These are phyloP conservation scores for Celoporthe dispersa DNA, from an alignment of 2,329 filamentous ascomycete genomes.

Conservation along the genomic window DNA sequence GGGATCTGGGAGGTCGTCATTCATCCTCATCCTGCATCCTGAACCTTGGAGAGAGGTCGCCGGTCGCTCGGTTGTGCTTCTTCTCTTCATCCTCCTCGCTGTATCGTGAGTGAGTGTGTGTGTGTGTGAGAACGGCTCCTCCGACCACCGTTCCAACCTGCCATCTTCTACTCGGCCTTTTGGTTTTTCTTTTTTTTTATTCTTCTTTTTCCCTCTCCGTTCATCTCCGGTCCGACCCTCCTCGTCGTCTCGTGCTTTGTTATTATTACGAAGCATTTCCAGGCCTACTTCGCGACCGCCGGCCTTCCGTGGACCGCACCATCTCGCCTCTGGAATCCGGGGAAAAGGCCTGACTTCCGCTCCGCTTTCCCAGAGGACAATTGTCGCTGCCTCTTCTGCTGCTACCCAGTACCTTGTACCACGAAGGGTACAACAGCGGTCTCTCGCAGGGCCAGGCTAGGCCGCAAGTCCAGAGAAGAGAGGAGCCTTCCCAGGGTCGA, in stretches of 20 bases:
- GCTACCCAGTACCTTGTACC: background rate
- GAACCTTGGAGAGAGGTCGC: conserved; percentile 7
- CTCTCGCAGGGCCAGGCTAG: background rate
- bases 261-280: conserved; percentile 4
- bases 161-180: background rate
- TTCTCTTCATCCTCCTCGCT: background rate
- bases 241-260: background rate
- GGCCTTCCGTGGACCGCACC: background rate
- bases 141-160: background rate
- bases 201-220: background rate
- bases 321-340: conserved; percentile 9
- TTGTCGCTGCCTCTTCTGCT: conserved; percentile 11
- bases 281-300: conserved; percentile 17
- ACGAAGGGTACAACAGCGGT: conserved; percentile 7
- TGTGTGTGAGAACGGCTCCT: background rate
- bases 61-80: background rate
- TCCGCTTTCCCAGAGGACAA: background rate
- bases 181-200: background rate
- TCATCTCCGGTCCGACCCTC: background rate
- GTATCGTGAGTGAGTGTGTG: background rate
- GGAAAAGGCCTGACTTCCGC: conserved; percentile 7
- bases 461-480: background rate
- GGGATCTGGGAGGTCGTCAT: conserved; percentile 19
- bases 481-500: conserved; percentile 9
- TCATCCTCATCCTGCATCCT: conserved; percentile 20